A percentile compares a stretch with the other conserved stretches of the same genome.
These are phyloP conservation scores for Tinospora cordifolia DNA, from an alignment of 164 flowering plant genomes.

Conservation along the genomic window DNA sequence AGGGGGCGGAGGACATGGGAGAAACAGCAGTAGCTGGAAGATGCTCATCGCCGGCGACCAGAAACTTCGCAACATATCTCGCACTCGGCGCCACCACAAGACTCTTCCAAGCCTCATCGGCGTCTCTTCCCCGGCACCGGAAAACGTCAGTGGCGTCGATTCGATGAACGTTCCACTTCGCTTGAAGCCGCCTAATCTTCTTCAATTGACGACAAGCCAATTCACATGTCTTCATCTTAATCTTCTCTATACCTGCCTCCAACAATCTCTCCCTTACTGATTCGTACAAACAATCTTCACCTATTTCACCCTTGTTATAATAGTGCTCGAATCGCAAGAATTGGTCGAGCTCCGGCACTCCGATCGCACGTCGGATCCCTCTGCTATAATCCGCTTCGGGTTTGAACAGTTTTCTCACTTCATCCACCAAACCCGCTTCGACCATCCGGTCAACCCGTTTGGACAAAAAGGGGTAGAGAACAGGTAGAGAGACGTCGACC, in stretches of 20 bases:
- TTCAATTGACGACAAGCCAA: conserved; percentile 44
- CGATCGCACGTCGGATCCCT: conserved; percentile 66
- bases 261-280: conserved; percentile 23
- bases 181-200: conserved; percentile 46
- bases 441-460: conserved; percentile 67
- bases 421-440: conserved; percentile 48
- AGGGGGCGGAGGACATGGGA: not conserved
- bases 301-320: too few relatives aligned
- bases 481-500: conserved; percentile 57
- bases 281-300: too few relatives aligned
- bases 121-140: conserved; percentile 24
- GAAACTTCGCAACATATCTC: conserved; percentile 31
- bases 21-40: not conserved
- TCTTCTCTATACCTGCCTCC: conserved; percentile 28
- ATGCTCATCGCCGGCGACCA: conserved; percentile 8
- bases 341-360: conserved; percentile 61
- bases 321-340: conserved; percentile 29
- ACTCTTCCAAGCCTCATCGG: conserved; percentile 51
- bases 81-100: conserved; percentile 40
- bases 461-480: conserved; percentile 40
- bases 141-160: conserved; percentile 65
- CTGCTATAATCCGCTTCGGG: conserved; percentile 38
- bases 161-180: conserved; percentile 45
- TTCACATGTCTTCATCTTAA: conserved; percentile 51
- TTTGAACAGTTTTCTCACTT: conserved; percentile 38